These are phyloP conservation scores for Curvularia spicifera DNA, from an alignment of 2,329 filamentous ascomycete species.

Conservation along the genomic window DNA sequence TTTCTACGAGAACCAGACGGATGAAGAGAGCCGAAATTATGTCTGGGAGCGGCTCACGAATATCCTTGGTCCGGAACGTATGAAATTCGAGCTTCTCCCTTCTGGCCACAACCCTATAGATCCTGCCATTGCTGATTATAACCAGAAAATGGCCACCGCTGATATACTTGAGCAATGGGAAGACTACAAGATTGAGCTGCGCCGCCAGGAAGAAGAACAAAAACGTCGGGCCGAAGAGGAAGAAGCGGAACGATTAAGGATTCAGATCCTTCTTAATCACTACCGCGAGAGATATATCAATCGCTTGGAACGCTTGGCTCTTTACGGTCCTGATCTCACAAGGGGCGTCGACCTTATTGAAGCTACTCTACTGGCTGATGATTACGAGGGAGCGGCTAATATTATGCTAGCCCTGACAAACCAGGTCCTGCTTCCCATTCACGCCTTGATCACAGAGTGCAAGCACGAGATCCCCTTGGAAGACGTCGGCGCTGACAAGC, in stretches of 20 bases:
- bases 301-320: conserved; percentile 8
- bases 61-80: conserved; percentile 12
- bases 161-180: not conserved
- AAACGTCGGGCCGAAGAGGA: not conserved
- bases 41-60: conserved; percentile 5
- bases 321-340: conserved; percentile 3
- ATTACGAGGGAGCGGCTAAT: not conserved
- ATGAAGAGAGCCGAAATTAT: conserved; percentile 8
- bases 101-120: conserved; percentile 16
- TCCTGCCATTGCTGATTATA: conserved; percentile 8
- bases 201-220: conserved; percentile 2
- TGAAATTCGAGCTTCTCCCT: conserved; percentile 6
- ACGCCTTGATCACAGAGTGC: conserved; percentile 6
- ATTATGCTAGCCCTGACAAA: not conserved
- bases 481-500: conserved; percentile 5
- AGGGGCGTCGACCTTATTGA: conserved; percentile 3
- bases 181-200: not conserved
- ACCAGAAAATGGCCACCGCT: conserved; percentile 1
- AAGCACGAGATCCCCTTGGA: conserved; percentile 12
- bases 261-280: not conserved
- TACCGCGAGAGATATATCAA: conserved; percentile 5
- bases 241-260: not conserved
- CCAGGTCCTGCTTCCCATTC: conserved; percentile 7
- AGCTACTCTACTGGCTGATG: not conserved
- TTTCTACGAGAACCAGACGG: conserved; percentile 8